These are phyloP conservation scores for Backusella tuberculispora DNA, from an alignment of 192 early-diverging fungal species.

Conservation along the genomic window DNA sequence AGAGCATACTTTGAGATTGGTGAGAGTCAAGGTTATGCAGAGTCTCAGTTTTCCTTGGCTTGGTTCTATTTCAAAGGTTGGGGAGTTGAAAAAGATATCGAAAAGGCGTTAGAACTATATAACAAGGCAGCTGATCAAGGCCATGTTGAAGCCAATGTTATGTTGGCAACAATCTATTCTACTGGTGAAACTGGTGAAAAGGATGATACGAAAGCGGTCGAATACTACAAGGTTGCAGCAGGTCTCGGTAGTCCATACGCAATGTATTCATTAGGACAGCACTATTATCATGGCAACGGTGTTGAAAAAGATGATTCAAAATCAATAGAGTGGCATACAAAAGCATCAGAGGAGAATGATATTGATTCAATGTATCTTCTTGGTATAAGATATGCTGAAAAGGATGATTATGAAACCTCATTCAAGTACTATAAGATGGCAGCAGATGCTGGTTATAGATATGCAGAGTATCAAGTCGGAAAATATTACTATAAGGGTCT, in stretches of 20 bases:
- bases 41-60: neutral
- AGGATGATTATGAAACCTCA: neutral
- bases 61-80: neutral
- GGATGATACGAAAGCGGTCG: neutral
- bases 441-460: neutral
- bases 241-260: neutral
- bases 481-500: neutral
- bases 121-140: neutral
- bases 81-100: neutral
- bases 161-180: neutral
- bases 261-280: neutral
- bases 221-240: neutral
- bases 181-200: neutral
- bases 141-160: neutral
- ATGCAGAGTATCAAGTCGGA: neutral
- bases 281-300: neutral
- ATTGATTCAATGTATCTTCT: neutral
- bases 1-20: neutral
- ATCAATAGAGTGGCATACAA: neutral
- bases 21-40: neutral
- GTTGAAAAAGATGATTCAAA: neutral
- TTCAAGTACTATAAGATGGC: constrained; percentile 11
- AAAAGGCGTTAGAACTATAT: neutral
- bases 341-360: neutral
- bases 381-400: neutral